A percentile compares a stretch with the other conserved stretches of the same genome.
phyloP scores from a whole-genome alignment of 495 filamentous ascomycete genomes.

The Trichoderma erinaceum region DNA sequence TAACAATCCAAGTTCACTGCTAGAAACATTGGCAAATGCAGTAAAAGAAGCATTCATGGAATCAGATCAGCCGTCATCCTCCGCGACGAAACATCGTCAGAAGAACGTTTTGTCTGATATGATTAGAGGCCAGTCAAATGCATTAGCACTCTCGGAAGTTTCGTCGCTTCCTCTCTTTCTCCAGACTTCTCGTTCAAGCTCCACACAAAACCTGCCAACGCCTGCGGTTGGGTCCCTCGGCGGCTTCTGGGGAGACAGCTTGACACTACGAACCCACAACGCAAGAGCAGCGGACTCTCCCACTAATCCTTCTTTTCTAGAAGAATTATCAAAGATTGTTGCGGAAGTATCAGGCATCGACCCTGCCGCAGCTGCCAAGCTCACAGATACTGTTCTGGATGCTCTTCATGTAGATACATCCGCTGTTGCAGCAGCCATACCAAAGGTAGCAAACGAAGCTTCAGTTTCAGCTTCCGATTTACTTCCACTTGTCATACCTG shows the following conservation, averaged over 20 bases:
- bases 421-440: not conserved
- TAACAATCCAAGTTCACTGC: not conserved
- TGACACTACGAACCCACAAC: not conserved
- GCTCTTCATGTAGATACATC: not conserved
- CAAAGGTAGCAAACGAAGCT: not conserved
- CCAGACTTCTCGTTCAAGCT: not conserved
- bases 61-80: not conserved
- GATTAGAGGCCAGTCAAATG: not conserved
- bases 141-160: not conserved
- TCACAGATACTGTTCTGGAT: not conserved
- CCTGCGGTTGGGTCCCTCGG: not conserved
- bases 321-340: not conserved
- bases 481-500: not conserved
- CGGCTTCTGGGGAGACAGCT: not conserved
- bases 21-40: not conserved
- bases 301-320: not conserved
- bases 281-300: not conserved
- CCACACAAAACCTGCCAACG: not conserved
- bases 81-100: not conserved
- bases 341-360: not conserved
- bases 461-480: not conserved
- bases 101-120: constrained; percentile 1
- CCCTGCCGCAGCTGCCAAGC: constrained; percentile 1
- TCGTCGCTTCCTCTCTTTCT: not conserved
- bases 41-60: not conserved